A percentile compares a stretch with the other conserved stretches of the same genome.
phyloP scores from a whole-genome alignment of 2,329 filamentous ascomycete species.

The Calonectria leucothoes region DNA sequence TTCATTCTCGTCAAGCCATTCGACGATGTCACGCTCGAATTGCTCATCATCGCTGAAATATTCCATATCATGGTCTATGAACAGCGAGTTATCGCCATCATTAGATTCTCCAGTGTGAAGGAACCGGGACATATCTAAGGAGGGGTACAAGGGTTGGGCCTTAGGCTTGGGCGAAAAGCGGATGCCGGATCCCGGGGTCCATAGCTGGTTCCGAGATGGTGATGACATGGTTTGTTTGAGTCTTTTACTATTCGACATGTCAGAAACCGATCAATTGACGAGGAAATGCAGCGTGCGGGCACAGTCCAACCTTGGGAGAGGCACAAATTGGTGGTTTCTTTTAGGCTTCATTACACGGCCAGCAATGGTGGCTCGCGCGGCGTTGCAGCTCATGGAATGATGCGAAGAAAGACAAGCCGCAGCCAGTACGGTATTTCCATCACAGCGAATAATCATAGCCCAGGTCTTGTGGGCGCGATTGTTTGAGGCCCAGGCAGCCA shows the following conservation, averaged over 20 bases:
- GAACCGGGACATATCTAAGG: slow-evolving; percentile 41
- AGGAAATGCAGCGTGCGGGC: not conserved
- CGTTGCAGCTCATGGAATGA: slow-evolving; percentile 34
- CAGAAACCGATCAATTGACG: slow-evolving; percentile 17
- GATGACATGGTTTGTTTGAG: slow-evolving; percentile 33
- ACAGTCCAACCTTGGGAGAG: slow-evolving; percentile 29
- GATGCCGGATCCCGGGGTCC: slow-evolving; percentile 46
- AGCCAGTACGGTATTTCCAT: slow-evolving; percentile 38
- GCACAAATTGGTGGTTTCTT: slow-evolving; percentile 25
- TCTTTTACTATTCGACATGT: slow-evolving; percentile 20
- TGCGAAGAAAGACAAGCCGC: slow-evolving; percentile 23
- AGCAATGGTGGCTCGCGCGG: slow-evolving; percentile 34
- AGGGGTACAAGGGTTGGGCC: slow-evolving; percentile 39
- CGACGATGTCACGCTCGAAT: slow-evolving; percentile 37
- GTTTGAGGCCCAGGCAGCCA: slow-evolving; percentile 45
- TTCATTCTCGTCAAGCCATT: slow-evolving; percentile 43
- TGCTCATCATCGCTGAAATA: slow-evolving; percentile 39
- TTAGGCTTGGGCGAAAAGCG: slow-evolving; percentile 42
- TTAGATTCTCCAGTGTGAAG: slow-evolving; percentile 29
- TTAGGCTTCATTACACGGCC: slow-evolving; percentile 44
- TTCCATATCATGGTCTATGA: slow-evolving; percentile 12
- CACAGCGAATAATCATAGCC: slow-evolving; percentile 38
- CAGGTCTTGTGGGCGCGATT: slow-evolving; percentile 27
- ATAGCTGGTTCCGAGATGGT: slow-evolving; percentile 35
- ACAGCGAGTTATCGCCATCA: not conserved